These are phyloP conservation scores for Chytriomyces sp. DNA, from an alignment of 192 early-diverging fungal species.

Conservation along the genomic window DNA sequence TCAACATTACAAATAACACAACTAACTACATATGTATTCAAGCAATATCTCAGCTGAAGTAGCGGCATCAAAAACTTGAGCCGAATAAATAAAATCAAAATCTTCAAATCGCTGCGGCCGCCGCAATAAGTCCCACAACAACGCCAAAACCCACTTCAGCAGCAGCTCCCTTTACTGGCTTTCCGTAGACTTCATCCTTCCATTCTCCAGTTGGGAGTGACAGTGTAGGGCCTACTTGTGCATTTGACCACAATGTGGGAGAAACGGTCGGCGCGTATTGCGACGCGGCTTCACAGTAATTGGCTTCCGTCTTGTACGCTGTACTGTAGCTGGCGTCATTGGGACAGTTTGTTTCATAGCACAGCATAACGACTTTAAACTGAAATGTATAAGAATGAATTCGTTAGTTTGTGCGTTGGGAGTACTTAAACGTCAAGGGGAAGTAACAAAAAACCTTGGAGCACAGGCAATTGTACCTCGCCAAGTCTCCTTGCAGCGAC, in stretches of 20 bases:
- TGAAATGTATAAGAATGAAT: too few relatives aligned
- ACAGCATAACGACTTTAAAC: neutral
- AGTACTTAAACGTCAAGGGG: neutral
- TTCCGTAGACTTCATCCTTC: neutral
- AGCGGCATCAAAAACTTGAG: neutral
- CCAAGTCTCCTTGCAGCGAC: neutral
- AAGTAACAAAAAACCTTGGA: neutral
- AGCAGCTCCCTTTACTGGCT: neutral
- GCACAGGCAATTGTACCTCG: constrained; percentile 1
- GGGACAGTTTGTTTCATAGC: neutral
- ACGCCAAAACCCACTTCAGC: neutral
- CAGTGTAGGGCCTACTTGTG: neutral
- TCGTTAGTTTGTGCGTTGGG: neutral
- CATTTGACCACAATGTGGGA: neutral
- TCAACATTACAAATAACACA: neutral
- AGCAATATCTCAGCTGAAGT: neutral
- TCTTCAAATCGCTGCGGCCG: neutral
- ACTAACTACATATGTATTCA: neutral
- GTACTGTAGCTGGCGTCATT: neutral
- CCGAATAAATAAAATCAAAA: neutral
- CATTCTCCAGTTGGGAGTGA: neutral
- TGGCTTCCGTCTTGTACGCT: neutral
- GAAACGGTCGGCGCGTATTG: neutral
- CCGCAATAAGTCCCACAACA: neutral
- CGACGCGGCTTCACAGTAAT: neutral